Evolutionary conservation across 23 red algal species (phyloP).

Genomic region (Cyanidium caldarium): DNA sequence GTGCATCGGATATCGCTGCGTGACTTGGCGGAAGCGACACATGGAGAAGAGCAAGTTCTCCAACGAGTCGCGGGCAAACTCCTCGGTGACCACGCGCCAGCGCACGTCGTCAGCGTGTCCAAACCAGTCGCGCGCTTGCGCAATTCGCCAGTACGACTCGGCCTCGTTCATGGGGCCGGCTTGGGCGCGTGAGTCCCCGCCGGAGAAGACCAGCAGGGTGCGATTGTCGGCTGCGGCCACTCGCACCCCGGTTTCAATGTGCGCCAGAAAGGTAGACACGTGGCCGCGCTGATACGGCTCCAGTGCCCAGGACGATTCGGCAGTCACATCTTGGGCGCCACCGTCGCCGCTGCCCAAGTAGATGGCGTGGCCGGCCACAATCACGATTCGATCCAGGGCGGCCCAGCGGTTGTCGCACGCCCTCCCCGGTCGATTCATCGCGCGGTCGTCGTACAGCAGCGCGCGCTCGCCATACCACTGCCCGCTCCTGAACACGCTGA

Average conservation of each 20-base stretch:
- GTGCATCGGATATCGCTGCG: constrained; percentile 36
- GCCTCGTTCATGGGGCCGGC: background rate
- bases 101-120: constrained; percentile 10
- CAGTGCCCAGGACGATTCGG: constrained; percentile 53
- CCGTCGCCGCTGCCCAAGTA: constrained; percentile 11
- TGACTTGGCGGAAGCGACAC: constrained; percentile 68
- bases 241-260: constrained; percentile 35
- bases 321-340: background rate
- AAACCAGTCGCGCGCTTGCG: constrained; percentile 32
- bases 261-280: constrained; percentile 33
- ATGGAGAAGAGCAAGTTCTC: constrained; percentile 83
- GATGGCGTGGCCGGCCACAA: constrained; percentile 70
- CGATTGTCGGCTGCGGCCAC: constrained; percentile 30
- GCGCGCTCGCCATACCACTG: too few relatives aligned
- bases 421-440: too few relatives aligned
- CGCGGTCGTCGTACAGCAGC: too few relatives aligned
- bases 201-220: constrained; percentile 60
- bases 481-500: too few relatives aligned
- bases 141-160: constrained; percentile 46
- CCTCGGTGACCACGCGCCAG: constrained; percentile 34
- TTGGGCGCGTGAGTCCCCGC: constrained; percentile 35
- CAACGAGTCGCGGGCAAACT: constrained; percentile 57
- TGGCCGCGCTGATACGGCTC: constrained; percentile 57
- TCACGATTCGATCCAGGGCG: constrained; percentile 42
- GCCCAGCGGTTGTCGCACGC: too few relatives aligned